Base-by-base conservation (phyloP, 345 rosid species). In the Reutealis trisperma region DNA sequence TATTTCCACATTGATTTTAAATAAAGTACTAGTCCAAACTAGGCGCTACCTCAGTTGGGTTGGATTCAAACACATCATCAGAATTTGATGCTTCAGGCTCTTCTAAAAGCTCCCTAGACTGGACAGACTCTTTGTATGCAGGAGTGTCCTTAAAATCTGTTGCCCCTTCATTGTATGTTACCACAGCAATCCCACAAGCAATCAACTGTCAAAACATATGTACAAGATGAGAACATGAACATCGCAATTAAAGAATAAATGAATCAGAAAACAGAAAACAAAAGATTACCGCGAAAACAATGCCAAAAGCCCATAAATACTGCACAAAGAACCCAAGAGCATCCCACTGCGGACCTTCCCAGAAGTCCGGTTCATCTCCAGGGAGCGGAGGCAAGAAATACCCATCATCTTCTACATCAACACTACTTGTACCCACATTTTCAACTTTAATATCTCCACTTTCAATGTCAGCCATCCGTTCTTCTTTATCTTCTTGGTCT, bases 21-120 rank as follows among this genome's bases (percentile, higher is more conserved):
- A 51, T 1, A 27, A 27, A 49, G 11, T 30, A 79, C 87, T 89
- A 93, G 42, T 95, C 97, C 90, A 92, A 87, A 84, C 94, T 90
- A 74, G 96, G 98, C 2, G 97, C 97, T 80, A 92, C 94, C 85
- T 95, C 98, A 7, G 98, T 93, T n/a, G 98, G 99, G 73, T 93
- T 95, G n/a, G 96, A 92, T 79, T 95, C 99, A 0, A 95, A 93
- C 52, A 92, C 91, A 79, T 94, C 98, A 1, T 94, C 98, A 1
- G 97, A 79, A 76, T 75, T 86, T 1, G 93, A 91, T 75, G 88
- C 82, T 14, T 89, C 92, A 0, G 97, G 92, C 79, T 87, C 96
- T 77, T 93, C 97, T 24, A 93, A 84, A 70, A 93, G 90, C 55
- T 92, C 93, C 62, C 66, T 88, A 69, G 96, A 84, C 78, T 92